Base-by-base conservation (phyloP, 2,329 filamentous ascomycete genomes). In the Sphaceloma murrayae region DNA sequence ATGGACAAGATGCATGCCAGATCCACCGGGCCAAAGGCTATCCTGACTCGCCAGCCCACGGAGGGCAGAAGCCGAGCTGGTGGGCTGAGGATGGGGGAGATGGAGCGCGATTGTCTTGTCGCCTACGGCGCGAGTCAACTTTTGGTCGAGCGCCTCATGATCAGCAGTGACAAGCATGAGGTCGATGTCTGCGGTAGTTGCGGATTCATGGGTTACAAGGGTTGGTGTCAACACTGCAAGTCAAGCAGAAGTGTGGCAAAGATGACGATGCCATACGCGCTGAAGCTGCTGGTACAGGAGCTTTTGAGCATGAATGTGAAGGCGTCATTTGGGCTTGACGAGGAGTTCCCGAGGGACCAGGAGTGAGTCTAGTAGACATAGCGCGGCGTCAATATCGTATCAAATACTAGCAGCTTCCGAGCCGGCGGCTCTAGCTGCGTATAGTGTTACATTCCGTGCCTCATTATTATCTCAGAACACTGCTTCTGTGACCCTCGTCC, bases 1-100 rank as follows among this genome's bases (percentile, higher is more conserved):
- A 88, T 96, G 63, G 91, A 98, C 62, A 98, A 98, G 69, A 96
- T 98, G 91, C 91, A 98, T 67, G 89, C 85, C 22, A 85, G 91
- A 49, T 80, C 89, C 2, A 81, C 86, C 10, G 93, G 93, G 0
- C 93, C 91, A 0, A 76, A 85, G 9, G 89, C 89, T 18, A 91
- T 94, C 52, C 73, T 98, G 18, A 98, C 91, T 1, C 80, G 91
- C 7, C 91, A 98, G 62, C 91, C 91, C 0, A 98, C 89, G 0
- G 91, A 98, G 68, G 91, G 91, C 71, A 79, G 91, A 55, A 94
- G 88, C 6, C 73, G 89, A 46, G 85, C 94, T 52, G 91, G 91
- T 64, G 91, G 91, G 62, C 71, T 98, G 32, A 81, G 91, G 61
- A 70, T 98, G 34, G 91, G 93, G 59, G 91, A 98, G 67, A 98